Conservation (phyloP, 495 filamentous ascomycete species). For the Cercophora sp. region DNA sequence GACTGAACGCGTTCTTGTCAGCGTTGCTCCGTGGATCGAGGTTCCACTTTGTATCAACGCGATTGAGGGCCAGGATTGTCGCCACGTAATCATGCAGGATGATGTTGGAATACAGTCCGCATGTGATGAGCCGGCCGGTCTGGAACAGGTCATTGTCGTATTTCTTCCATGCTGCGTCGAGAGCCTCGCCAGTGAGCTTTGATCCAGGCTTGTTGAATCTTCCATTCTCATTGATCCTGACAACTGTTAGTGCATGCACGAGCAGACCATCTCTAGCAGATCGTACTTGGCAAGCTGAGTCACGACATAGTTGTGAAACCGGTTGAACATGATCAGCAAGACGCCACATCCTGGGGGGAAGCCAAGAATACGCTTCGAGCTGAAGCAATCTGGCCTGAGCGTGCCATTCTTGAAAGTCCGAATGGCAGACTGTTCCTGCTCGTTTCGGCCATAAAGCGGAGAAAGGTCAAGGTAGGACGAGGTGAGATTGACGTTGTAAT, state of each 20-base stretch:
- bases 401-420: slow-evolving; percentile 68
- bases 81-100: slow-evolving; percentile 77
- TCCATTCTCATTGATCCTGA: slow-evolving; percentile 60
- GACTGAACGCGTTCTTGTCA: slow-evolving; percentile 31
- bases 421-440: slow-evolving; percentile 61
- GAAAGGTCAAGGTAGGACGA: slow-evolving; percentile 76
- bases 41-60: slow-evolving; percentile 67
- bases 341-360: slow-evolving; percentile 74
- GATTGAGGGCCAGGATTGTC: slow-evolving; percentile 66
- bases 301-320: slow-evolving; percentile 80
- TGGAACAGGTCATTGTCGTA: slow-evolving; percentile 80
- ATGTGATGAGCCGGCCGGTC: slow-evolving; percentile 71
- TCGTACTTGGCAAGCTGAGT: slow-evolving; percentile 43
- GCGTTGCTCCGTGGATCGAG: slow-evolving; percentile 61
- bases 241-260: not conserved
- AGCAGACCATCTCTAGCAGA: too few species aligned
- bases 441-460: slow-evolving; percentile 72
- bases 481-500: slow-evolving; percentile 40
- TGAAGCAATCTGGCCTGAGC: slow-evolving; percentile 73
- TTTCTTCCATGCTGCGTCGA: slow-evolving; percentile 55
- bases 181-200: slow-evolving; percentile 29
- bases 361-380: slow-evolving; percentile 62
- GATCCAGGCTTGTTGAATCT: slow-evolving; percentile 57
- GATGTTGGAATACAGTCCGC: slow-evolving; percentile 76
- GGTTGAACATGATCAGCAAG: slow-evolving; percentile 60